phyloP scores from a whole-genome alignment of 1,284 basidiomycete species.

The Gomphus bonarii region DNA sequence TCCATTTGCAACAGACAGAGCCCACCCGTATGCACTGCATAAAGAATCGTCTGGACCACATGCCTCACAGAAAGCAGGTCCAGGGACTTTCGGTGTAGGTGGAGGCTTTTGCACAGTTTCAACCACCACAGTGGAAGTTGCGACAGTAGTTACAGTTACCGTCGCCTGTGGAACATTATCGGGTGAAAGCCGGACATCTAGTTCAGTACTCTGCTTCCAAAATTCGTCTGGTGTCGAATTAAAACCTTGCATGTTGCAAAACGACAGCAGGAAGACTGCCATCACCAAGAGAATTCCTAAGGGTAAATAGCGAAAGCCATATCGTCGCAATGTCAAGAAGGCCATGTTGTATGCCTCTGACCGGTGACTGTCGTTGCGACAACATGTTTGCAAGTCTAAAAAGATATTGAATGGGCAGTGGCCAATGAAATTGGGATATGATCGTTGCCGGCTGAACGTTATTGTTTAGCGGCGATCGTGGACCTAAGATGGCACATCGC shows the following conservation, averaged over 20 bases:
- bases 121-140: constrained; percentile 9
- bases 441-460: too few relatives aligned
- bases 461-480: too few relatives aligned
- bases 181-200: neutral
- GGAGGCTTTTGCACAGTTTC: neutral
- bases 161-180: neutral
- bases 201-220: neutral
- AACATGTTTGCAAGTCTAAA: too few relatives aligned
- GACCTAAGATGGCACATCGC: too few relatives aligned
- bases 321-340: neutral
- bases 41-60: constrained; percentile 14
- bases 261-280: neutral
- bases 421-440: too few relatives aligned
- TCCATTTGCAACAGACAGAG: neutral
- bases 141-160: constrained; percentile 6
- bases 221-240: neutral
- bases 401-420: too few relatives aligned
- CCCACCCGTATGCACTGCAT: constrained; percentile 15
- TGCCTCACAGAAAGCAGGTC: constrained; percentile 13
- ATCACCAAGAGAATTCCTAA: neutral
- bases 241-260: neutral
- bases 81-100: constrained; percentile 1
- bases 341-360: neutral
- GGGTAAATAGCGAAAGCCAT: neutral
- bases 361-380: neutral